phyloP scores from a whole-genome alignment of 1,139 yeast species.

The Saccharomyces hybrid region DNA sequence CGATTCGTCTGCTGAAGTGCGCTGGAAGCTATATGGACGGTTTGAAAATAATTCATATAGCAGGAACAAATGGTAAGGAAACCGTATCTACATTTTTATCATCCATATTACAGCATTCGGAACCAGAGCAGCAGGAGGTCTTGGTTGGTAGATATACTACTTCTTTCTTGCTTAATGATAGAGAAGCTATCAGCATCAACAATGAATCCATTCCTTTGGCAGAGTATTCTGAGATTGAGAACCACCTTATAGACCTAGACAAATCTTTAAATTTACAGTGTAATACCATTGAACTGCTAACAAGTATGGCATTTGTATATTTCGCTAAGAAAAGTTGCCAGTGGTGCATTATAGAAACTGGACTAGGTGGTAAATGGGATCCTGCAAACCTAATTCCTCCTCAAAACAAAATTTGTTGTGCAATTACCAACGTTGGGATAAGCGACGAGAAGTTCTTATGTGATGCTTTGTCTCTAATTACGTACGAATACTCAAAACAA shows the following conservation, averaged over 20 bases:
- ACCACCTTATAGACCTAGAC: constrained; percentile 31
- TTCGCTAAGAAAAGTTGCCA: constrained; percentile 54
- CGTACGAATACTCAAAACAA: constrained; percentile 25
- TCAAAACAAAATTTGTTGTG: constrained; percentile 47
- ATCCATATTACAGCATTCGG: constrained; percentile 42
- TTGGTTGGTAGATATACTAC: constrained; percentile 67
- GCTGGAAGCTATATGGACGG: constrained; percentile 61
- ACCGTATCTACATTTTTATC: constrained; percentile 75
- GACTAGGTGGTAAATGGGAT: constrained; percentile 80
- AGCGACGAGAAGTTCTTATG: constrained; percentile 82
- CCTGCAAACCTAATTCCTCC: constrained; percentile 65
- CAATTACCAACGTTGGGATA: constrained; percentile 73
- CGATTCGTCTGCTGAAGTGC: constrained; percentile 43
- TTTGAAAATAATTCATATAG: constrained; percentile 67
- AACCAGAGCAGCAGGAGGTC: constrained; percentile 20
- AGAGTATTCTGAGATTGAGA: constrained; percentile 42
- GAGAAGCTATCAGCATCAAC: constrained; percentile 68
- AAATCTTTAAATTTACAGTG: constrained; percentile 44
- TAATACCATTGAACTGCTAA: constrained; percentile 78
- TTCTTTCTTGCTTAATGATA: constrained; percentile 66
- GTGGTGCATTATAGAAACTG: constrained; percentile 79
- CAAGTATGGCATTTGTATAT: constrained; percentile 78
- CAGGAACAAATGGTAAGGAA: constrained; percentile 95
- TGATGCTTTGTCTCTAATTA: constrained; percentile 51
- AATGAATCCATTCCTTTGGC: constrained; percentile 44